Base-by-base conservation (phyloP, 1,139 yeast genomes). In the Zygosaccharomyces pseudobailii region DNA sequence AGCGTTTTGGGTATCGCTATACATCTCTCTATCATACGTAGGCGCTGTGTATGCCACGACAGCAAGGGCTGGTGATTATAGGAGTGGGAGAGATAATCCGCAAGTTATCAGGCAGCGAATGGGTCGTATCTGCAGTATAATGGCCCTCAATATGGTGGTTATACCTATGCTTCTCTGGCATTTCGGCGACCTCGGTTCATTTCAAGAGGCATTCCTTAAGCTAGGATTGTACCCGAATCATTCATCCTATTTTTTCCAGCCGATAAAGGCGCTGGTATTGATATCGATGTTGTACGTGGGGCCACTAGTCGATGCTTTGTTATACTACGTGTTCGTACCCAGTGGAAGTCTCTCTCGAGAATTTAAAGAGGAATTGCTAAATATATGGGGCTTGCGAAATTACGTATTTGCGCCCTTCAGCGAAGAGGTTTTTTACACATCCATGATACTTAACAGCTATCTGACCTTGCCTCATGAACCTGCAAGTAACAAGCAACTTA, bases 341-440 rank as follows among this genome's bases (percentile, higher is more conserved):
- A 48, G 54, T 4, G 43, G 48, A 10, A 43, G 55, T 5, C 39
- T 58, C 10, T 25, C 42, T 22, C 53, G 34, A 58, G 69, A 61
- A 37, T 55, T 56, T 8, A 47, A 38, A 3, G 57, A 59, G 10
- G 67, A 67, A 43, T 58, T 76, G 27, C 31, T 48, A 13, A 70
- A 72, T 22, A 59, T 80, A 1, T 69, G 72, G 54, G 86, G 87
- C 2, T 45, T 83, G 37, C 70, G 96, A 50, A 84, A 87, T 62
- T 77, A 79, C 51, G 49, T 87, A 0, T 74, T 87, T 53, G 97
- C 95, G 0, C 98, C 98, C 0, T 48, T 87, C 1, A 84, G 96
- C 0, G 99, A 92, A 63, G 99, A 92, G 62, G 56, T 89, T 28
- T 78, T 88, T 6, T 92, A 84, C 64, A 74, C 97, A 3, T 75